phyloP scores from a whole-genome alignment of 1,139 yeast genomes.

The Spencermartinsiella ligniputridi region DNA sequence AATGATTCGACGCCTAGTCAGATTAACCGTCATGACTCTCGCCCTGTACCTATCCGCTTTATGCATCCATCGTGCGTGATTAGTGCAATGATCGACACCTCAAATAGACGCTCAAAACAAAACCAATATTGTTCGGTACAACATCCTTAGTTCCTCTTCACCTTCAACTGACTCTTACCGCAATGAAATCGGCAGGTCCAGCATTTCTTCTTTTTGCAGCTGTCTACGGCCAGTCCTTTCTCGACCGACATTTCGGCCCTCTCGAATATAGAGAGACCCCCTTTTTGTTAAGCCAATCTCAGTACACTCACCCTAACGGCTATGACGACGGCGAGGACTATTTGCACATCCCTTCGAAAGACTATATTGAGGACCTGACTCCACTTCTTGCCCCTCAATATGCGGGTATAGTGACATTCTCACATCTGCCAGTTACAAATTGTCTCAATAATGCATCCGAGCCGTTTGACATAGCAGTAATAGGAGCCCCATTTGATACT shows the following conservation, averaged over 20 bases:
- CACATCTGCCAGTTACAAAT: slow-evolving; percentile 55
- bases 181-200: too few relatives aligned
- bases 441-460: slow-evolving; percentile 39
- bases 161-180: too few relatives aligned
- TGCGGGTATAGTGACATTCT: slow-evolving; percentile 47
- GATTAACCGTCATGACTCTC: too few relatives aligned
- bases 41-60: too few relatives aligned
- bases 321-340: slow-evolving; percentile 1
- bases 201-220: background rate
- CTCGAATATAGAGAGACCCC: background rate
- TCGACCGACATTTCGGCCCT: slow-evolving; percentile 12
- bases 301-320: background rate
- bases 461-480: slow-evolving; percentile 56
- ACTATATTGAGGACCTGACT: slow-evolving; percentile 9
- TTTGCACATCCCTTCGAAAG: slow-evolving; percentile 8
- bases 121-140: too few relatives aligned
- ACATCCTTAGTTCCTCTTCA: too few relatives aligned
- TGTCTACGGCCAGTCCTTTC: slow-evolving; percentile 1
- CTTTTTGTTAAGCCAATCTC: background rate
- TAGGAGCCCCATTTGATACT: slow-evolving; percentile 78
- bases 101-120: too few relatives aligned
- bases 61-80: too few relatives aligned
- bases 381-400: slow-evolving; percentile 5
- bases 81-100: too few relatives aligned
- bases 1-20: too few relatives aligned